Conservation (phyloP, 306 rosid genomes). For the Rosa chinensis region DNA sequence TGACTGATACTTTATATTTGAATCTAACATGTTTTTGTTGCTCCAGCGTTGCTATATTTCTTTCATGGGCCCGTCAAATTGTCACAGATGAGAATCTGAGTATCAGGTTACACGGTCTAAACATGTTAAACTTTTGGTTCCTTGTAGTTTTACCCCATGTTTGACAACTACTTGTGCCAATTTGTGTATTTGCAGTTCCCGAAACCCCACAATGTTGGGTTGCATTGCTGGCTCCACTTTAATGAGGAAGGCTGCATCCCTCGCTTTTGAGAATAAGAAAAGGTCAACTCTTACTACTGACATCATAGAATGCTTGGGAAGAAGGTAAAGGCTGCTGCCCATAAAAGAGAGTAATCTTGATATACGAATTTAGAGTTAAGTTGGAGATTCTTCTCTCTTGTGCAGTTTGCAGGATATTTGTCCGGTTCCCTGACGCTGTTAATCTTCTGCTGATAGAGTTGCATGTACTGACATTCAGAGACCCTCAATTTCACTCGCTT, state of each 20-base stretch:
- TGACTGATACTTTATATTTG: background rate
- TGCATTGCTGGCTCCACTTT: constrained; percentile 83
- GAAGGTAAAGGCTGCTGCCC: constrained; percentile 51
- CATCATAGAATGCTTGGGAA: constrained; percentile 83
- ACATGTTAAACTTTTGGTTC: background rate
- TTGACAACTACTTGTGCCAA: constrained; percentile 11
- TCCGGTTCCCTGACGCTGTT: constrained; percentile 46
- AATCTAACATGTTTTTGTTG: constrained; percentile 5
- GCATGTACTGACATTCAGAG: background rate
- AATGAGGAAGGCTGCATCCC: constrained; percentile 86
- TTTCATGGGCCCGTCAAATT: constrained; percentile 73
- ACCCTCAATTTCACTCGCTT: background rate
- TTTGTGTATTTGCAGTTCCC: constrained; percentile 37
- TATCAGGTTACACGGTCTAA: constrained; percentile 44
- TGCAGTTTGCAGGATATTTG: constrained; percentile 80
- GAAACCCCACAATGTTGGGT: constrained; percentile 75
- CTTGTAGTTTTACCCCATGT: background rate
- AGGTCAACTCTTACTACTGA: constrained; percentile 87
- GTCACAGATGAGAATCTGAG: constrained; percentile 31
- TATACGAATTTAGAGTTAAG: background rate
- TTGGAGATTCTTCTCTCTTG: constrained; percentile 17
- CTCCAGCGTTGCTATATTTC: constrained; percentile 75
- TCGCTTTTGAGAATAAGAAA: constrained; percentile 73
- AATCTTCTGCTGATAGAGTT: background rate
- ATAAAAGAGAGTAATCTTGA: background rate